Evolutionary conservation across 2,329 filamentous ascomycete genomes (phyloP).

Genomic region (Fusarium pilosicola): DNA sequence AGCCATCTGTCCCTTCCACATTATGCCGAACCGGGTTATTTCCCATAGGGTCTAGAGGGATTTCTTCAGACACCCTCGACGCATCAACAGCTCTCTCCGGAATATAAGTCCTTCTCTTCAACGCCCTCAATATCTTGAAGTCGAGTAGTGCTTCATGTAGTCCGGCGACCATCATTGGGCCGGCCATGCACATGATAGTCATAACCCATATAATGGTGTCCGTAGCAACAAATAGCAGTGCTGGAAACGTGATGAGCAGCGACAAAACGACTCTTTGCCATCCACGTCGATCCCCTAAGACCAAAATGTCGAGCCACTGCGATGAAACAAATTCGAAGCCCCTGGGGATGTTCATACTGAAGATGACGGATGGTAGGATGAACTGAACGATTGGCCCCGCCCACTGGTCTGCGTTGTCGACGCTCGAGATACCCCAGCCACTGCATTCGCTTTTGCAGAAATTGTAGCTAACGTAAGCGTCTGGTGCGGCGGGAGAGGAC

Average conservation of each 20-base stretch:
- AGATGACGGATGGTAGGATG: neutral
- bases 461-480: neutral
- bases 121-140: neutral
- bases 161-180: neutral
- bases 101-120: neutral
- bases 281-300: neutral
- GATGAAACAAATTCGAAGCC: neutral
- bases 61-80: neutral
- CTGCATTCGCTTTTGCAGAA: neutral
- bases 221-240: neutral
- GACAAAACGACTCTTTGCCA: neutral
- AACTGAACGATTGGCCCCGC: neutral
- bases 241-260: neutral
- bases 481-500: neutral
- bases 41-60: neutral
- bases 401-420: neutral
- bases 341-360: neutral
- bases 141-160: neutral
- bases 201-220: neutral
- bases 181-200: neutral
- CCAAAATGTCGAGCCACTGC: neutral
- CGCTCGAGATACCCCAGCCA: neutral
- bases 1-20: neutral
- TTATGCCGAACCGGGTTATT: fast-evolving
- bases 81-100: neutral